Percentiles rank a stretch among this genome's conserved stretches.
Conservation (phyloP, 2,329 filamentous ascomycete genomes). For the Penicillium olsonii region DNA sequence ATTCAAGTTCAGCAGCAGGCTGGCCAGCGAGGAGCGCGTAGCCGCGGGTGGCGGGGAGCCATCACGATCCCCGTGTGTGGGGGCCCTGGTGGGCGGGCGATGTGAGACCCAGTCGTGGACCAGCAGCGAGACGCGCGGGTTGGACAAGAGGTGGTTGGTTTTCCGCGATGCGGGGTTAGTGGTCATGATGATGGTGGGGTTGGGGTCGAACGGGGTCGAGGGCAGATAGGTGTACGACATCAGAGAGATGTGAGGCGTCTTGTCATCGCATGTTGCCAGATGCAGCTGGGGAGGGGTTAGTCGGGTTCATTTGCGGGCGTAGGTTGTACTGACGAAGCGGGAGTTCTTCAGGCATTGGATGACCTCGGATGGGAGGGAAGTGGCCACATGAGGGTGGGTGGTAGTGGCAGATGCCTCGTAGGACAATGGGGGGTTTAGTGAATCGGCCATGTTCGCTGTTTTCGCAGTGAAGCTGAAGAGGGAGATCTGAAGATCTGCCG, state of each 20-base stretch:
- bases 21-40: constrained; percentile 73
- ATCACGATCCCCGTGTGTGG: constrained; percentile 55
- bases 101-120: constrained; percentile 98
- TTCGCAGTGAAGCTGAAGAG: constrained; percentile 5
- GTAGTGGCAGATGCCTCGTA: constrained; percentile 74
- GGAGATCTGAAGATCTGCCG: constrained; percentile 12
- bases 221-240: constrained; percentile 99
- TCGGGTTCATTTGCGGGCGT: neutral
- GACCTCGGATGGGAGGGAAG: constrained; percentile 77
- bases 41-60: constrained; percentile 65
- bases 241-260: constrained; percentile 86
- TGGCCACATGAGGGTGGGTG: constrained; percentile 69
- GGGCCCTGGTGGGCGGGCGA: constrained; percentile 73
- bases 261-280: constrained; percentile 82
- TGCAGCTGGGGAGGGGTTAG: constrained; percentile 66
- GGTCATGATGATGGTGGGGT: constrained; percentile 94
- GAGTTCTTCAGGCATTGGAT: constrained; percentile 91
- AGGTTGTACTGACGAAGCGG: constrained; percentile 70
- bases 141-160: constrained; percentile 75
- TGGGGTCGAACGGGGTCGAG: constrained; percentile 65
- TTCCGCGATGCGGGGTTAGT: constrained; percentile 72
- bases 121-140: constrained; percentile 87
- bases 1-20: constrained; percentile 86
- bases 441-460: constrained; percentile 43
- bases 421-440: constrained; percentile 67